A percentile compares a stretch with the other conserved stretches of the same genome.
These are phyloP conservation scores for Trichosporon sp. DNA, from an alignment of 1,284 basidiomycete genomes.

Conservation along the genomic window DNA sequence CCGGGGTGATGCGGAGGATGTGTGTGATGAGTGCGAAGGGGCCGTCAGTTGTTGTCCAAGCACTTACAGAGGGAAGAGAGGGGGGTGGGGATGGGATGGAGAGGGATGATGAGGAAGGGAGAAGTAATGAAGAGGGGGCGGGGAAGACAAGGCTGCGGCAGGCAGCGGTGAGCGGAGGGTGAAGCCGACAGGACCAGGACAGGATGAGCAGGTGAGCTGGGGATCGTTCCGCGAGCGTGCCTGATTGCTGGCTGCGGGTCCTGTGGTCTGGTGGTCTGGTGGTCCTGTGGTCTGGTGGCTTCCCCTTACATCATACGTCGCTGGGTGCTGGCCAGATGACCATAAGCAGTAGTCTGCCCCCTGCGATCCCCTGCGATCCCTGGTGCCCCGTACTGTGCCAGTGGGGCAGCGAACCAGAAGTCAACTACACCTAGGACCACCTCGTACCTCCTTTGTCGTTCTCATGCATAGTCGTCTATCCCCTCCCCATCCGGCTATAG, in stretches of 20 bases:
- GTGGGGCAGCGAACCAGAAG: constrained; percentile 7
- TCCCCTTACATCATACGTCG: background rate
- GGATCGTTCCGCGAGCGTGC: constrained; percentile 9
- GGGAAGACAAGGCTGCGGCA: background rate
- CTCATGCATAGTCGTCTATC: background rate
- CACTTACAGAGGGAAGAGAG: background rate
- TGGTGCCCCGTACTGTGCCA: background rate
- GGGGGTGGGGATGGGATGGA: background rate
- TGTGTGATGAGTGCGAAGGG: background rate
- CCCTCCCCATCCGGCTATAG: constrained; percentile 9
- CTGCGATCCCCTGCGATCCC: background rate
- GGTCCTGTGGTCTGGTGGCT: too few species aligned
- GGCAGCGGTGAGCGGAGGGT: background rate
- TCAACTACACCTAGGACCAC: too few species aligned
- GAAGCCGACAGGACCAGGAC: background rate
- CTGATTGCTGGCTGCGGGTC: background rate
- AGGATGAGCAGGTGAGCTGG: background rate
- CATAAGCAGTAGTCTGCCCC: background rate
- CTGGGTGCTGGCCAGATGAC: constrained; percentile 9
- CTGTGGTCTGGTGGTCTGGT: too few species aligned
- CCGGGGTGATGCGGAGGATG: background rate
- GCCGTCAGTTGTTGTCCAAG: background rate
- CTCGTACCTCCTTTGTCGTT: background rate
- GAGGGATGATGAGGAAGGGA: background rate
- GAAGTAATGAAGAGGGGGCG: background rate